Evolutionary conservation across 2,329 filamentous ascomycete genomes (phyloP).

Genomic region (Microdochium bolleyi): DNA sequence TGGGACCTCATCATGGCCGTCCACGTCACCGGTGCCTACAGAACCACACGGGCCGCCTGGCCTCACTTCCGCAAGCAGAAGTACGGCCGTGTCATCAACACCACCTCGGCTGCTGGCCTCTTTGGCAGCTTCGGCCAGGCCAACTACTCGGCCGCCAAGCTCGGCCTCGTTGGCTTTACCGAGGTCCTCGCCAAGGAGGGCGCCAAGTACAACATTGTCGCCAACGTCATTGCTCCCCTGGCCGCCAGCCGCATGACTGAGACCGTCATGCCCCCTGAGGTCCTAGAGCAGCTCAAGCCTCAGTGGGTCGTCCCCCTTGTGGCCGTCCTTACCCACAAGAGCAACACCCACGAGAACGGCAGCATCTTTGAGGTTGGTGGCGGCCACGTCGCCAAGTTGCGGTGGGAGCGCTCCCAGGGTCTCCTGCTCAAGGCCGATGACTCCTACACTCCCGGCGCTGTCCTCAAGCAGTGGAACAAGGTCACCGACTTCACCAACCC

Average conservation of each 20-base stretch:
- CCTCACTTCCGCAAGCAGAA: slow-evolving; percentile 98
- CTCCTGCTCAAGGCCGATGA: slow-evolving; percentile 84
- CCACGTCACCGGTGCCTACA: slow-evolving; percentile 90
- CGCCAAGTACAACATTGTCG: slow-evolving; percentile 93
- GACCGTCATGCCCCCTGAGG: slow-evolving; percentile 91
- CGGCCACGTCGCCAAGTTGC: slow-evolving; percentile 84
- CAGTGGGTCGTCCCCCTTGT: slow-evolving; percentile 95
- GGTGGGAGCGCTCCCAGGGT: slow-evolving; percentile 91
- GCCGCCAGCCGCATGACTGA: slow-evolving; percentile 93
- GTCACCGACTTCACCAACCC: slow-evolving; percentile 80
- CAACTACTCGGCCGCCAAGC: slow-evolving; percentile 97
- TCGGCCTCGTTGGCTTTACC: slow-evolving; percentile 92
- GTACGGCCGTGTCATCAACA: slow-evolving; percentile 95
- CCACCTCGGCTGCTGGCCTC: slow-evolving; percentile 87
- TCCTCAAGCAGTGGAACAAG: slow-evolving; percentile 84
- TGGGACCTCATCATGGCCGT: slow-evolving; percentile 95
- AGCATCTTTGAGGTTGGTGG: slow-evolving; percentile 90
- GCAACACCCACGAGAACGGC: slow-evolving; percentile 75
- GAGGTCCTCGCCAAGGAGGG: slow-evolving; percentile 98
- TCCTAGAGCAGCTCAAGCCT: slow-evolving; percentile 77
- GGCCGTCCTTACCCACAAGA: slow-evolving; percentile 78
- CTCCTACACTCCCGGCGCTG: slow-evolving; percentile 77
- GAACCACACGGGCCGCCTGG: slow-evolving; percentile 91
- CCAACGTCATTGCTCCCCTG: slow-evolving; percentile 91
- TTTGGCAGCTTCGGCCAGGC: slow-evolving; percentile 94